Base-by-base conservation (phyloP, 2,329 filamentous ascomycete genomes). In the Nemania sp. region DNA sequence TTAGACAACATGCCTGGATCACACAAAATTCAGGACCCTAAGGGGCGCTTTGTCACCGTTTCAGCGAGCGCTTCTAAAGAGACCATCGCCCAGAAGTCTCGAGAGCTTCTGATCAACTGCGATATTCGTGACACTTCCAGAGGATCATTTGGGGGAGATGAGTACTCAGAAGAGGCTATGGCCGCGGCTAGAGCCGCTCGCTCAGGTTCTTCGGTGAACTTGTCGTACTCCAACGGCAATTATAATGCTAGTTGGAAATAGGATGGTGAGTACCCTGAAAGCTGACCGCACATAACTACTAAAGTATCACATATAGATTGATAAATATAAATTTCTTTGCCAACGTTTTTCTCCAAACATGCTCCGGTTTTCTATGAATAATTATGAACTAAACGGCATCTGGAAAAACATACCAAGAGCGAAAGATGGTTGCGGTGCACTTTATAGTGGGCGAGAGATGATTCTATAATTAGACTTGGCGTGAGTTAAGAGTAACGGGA, bases 91-190 rank as follows among this genome's bases (percentile, higher is more conserved):
- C 5, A 27, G 6, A 62, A 57, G 22, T 38, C 24, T 11, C n/a
- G 52, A 6, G 58, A 66, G 1, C 45, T 66, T 5, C 58, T 66
- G 1, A 53, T 62, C 5, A 52, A 2, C 26, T 58, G 45, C 24
- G 53, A 66, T 15, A 53, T 66, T 8, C 52, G 58, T 5, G 24
- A 66, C 24, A 35, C 7, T 1, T 7, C 22, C 1, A 18, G 1
- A 1, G 1, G 10, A 3, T 45, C 52, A 1, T 66, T 66, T 22
- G 64, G 64, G 1, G 58, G 52, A 10, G 5, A 4, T 8, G 64
- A 66, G n/a, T 66, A 58, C n/a, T 52, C 43, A 11, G 52, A 62
- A 5, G 35, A n/a, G 1, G 64, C 58, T 5, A 1, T 57, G 3
- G 32, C 32, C 15, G 1, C 2, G 5, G 58, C 45, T 1, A 10